Percentiles rank a stretch among this genome's conserved stretches.
phyloP scores from a whole-genome alignment of 495 filamentous ascomycete genomes.

The Tuber borchii region DNA sequence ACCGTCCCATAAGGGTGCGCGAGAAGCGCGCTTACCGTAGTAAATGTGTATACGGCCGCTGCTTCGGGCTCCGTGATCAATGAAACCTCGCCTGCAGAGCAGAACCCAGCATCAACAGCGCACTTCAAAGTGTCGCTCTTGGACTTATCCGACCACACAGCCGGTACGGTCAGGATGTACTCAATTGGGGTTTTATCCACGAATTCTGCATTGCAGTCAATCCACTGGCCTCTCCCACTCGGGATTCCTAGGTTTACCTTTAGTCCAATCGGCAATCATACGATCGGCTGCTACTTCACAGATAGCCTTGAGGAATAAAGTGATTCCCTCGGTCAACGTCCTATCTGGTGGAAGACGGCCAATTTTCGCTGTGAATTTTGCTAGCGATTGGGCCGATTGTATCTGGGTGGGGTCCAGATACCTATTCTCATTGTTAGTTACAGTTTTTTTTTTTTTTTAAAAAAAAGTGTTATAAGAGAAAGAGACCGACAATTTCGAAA shows the following conservation, averaged over 20 bases:
- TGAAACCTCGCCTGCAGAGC: slow-evolving; percentile 9
- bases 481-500: slow-evolving; percentile 27
- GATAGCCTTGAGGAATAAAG: neutral
- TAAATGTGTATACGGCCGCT: slow-evolving; percentile 46
- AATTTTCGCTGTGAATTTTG: neutral
- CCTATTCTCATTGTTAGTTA: neutral
- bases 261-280: neutral
- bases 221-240: slow-evolving; percentile 2
- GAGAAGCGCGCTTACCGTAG: slow-evolving; percentile 2
- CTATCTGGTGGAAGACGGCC: neutral
- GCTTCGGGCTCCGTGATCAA: slow-evolving; percentile 60
- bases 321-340: neutral
- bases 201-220: slow-evolving; percentile 11
- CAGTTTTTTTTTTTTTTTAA: too few species aligned
- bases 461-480: neutral
- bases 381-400: neutral
- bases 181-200: slow-evolving; percentile 23
- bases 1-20: neutral
- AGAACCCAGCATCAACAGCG: slow-evolving; percentile 61
- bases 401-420: neutral
- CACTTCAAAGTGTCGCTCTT: slow-evolving; percentile 60
- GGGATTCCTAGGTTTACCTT: neutral
- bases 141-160: slow-evolving; percentile 60
- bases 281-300: neutral
- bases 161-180: slow-evolving; percentile 30